Percentiles rank a stretch among this genome's conserved stretches.
These are phyloP conservation scores for Populus tomentosa DNA, from an alignment of 441 rosid genomes.

Conservation along the genomic window DNA sequence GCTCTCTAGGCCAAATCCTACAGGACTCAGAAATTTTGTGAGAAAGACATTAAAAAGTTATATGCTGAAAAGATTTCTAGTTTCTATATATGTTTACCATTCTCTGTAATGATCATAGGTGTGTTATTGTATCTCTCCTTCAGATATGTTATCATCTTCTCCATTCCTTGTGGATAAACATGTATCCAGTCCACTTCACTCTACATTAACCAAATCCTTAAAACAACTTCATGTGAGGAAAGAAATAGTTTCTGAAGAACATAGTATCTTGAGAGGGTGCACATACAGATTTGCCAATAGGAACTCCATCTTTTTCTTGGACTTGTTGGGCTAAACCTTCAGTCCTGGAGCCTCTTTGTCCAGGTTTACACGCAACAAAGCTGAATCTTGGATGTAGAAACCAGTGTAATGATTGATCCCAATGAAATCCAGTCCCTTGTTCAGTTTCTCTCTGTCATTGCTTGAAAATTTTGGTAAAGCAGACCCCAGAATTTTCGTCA, in stretches of 20 bases:
- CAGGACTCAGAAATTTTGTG: not conserved
- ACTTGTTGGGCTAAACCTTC: slow-evolving; percentile 44
- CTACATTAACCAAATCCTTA: not conserved
- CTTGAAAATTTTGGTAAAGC: slow-evolving; percentile 46
- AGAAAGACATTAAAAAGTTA: not conserved
- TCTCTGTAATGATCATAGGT: slow-evolving; percentile 28
- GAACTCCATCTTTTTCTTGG: slow-evolving; percentile 30
- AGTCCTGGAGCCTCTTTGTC: slow-evolving; percentile 42
- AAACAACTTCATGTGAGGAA: not conserved
- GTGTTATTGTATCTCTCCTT: slow-evolving; percentile 26
- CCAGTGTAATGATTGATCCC: slow-evolving; percentile 69
- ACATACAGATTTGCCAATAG: slow-evolving; percentile 53
- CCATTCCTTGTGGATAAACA: no score
- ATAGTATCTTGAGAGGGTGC: not conserved
- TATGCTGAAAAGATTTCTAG: not conserved
- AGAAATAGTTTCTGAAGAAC: not conserved
- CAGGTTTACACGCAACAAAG: slow-evolving; percentile 37
- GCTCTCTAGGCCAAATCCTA: slow-evolving; percentile 43
- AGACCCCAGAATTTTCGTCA: slow-evolving; percentile 46
- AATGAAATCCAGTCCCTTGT: slow-evolving; percentile 49
- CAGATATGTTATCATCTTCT: slow-evolving; percentile 15
- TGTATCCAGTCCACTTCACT: no score
- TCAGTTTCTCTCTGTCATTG: slow-evolving; percentile 35
- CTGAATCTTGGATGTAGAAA: slow-evolving; percentile 49
- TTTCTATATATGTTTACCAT: slow-evolving; percentile 8